Evolutionary conservation across 768 basidiomycete genomes (phyloP).

Genomic region (Tylopilus plumbeoviolaceoides): DNA sequence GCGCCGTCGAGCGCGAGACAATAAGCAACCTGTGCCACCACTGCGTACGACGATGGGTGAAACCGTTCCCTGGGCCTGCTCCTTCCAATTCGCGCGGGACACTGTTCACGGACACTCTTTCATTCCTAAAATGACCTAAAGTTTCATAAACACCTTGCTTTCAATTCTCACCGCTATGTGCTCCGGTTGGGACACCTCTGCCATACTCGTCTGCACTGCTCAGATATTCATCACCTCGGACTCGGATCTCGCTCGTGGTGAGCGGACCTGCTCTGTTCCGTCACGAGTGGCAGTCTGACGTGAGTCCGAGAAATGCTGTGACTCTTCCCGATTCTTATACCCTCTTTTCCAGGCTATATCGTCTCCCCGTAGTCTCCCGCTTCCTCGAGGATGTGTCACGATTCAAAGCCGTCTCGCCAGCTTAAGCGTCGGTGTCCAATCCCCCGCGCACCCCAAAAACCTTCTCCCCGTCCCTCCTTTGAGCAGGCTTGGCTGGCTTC

Average conservation of each 20-base stretch:
- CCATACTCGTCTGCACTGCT: conserved; percentile 32
- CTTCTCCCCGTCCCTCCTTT: conserved; percentile 11
- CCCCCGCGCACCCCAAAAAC: conserved; percentile 2
- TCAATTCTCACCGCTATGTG: conserved; percentile 23
- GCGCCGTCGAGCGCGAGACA: conserved; percentile 8
- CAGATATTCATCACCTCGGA: conserved; percentile 17
- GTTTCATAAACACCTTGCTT: conserved; percentile 29
- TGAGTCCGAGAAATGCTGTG: conserved; percentile 32
- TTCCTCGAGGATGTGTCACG: conserved; percentile 22
- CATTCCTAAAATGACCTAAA: conserved; percentile 32
- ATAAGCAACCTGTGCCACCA: conserved; percentile 17
- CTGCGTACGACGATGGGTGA: conserved; percentile 1
- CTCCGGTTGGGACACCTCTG: conserved; percentile 29
- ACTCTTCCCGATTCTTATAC: conserved; percentile 28
- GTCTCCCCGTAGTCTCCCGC: conserved; percentile 13
- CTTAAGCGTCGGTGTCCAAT: conserved; percentile 18
- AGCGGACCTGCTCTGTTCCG: conserved; percentile 23
- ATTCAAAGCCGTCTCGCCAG: conserved; percentile 20
- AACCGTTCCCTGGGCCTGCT: not conserved
- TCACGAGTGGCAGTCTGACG: conserved; percentile 24
- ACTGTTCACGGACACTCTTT: conserved; percentile 18
- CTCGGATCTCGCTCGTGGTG: conserved; percentile 31
- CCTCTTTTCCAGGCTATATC: conserved; percentile 14
- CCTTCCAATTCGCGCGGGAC: conserved; percentile 16
- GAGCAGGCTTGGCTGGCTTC: conserved; percentile 58